phyloP scores from a whole-genome alignment of 148 eudicot genomes.

The Camellia japonica region DNA sequence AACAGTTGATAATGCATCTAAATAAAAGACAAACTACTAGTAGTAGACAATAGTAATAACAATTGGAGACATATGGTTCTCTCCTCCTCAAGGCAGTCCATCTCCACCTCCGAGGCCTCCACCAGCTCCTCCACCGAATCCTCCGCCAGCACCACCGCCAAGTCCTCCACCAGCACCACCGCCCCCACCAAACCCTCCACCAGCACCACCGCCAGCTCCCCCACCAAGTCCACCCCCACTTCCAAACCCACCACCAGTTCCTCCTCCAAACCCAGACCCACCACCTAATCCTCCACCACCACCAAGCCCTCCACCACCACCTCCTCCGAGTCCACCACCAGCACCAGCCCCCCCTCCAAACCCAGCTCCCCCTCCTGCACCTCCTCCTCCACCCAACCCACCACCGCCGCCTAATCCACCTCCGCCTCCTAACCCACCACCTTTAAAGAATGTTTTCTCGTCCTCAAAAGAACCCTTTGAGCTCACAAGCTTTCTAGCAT shows the following conservation, averaged over 20 bases:
- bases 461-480: slow-evolving; percentile 2
- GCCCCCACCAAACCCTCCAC: not conserved
- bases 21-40: too few species aligned
- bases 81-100: slow-evolving; percentile 2
- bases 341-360: not conserved
- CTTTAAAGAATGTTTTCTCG: slow-evolving; percentile 1
- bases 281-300: slow-evolving; percentile 14
- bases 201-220: slow-evolving; percentile 7
- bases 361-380: not conserved
- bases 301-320: slow-evolving; percentile 17
- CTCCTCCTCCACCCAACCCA: slow-evolving; percentile 12
- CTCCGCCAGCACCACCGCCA: slow-evolving; percentile 1
- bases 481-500: slow-evolving; percentile 19
- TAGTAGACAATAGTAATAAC: too few species aligned
- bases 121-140: slow-evolving; percentile 8
- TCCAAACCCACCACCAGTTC: slow-evolving; percentile 9
- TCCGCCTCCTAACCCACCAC: not conserved
- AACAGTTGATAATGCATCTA: too few species aligned
- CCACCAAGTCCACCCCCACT: slow-evolving; percentile 9
- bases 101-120: slow-evolving; percentile 11
- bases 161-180: slow-evolving; percentile 10
- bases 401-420: not conserved
- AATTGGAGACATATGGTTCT: too few species aligned
- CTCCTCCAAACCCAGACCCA: not conserved
- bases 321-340: slow-evolving; percentile 13